These are phyloP conservation scores for Leptographium galeiforme DNA, from an alignment of 2,329 filamentous ascomycete genomes.

Conservation along the genomic window DNA sequence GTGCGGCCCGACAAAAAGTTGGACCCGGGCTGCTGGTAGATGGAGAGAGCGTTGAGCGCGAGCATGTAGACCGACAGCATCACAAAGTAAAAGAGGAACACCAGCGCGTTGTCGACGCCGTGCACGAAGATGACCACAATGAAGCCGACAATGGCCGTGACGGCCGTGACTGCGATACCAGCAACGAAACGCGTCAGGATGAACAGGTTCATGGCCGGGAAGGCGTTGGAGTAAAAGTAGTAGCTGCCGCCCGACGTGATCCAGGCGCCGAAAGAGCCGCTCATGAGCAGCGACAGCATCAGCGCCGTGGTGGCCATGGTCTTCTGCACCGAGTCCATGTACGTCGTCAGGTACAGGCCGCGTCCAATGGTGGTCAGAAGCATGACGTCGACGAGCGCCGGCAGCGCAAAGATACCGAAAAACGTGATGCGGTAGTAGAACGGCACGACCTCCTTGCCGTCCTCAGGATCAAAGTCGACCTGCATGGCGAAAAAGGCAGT, in stretches of 20 bases:
- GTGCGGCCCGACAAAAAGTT: slow-evolving; percentile 38
- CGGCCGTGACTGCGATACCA: slow-evolving; percentile 19
- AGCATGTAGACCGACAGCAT: slow-evolving; percentile 38
- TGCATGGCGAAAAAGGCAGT: slow-evolving; percentile 38
- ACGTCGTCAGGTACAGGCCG: slow-evolving; percentile 38
- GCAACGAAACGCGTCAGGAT: slow-evolving; percentile 21
- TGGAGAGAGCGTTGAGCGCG: slow-evolving; percentile 32
- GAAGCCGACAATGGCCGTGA: slow-evolving; percentile 25
- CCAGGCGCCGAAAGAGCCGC: slow-evolving; percentile 41
- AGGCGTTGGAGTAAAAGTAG: slow-evolving; percentile 26
- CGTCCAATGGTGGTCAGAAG: slow-evolving; percentile 38
- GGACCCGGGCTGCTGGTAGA: slow-evolving; percentile 36
- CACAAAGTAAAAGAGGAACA: slow-evolving; percentile 42
- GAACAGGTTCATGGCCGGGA: slow-evolving; percentile 14
- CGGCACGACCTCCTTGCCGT: slow-evolving; percentile 27
- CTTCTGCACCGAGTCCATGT: slow-evolving; percentile 30
- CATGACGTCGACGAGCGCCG: slow-evolving; percentile 40
- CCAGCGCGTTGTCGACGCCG: slow-evolving; percentile 27
- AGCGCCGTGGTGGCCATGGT: slow-evolving; percentile 37
- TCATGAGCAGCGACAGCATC: slow-evolving; percentile 38
- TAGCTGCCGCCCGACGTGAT: slow-evolving; percentile 42
- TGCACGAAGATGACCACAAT: slow-evolving; percentile 26
- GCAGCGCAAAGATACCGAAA: slow-evolving; percentile 38
- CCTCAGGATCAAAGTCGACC: slow-evolving; percentile 35
- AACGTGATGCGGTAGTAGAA: slow-evolving; percentile 37